Evolutionary conservation across 2,329 filamentous ascomycete genomes (phyloP).

Genomic region (Colletotrichum lentis): DNA sequence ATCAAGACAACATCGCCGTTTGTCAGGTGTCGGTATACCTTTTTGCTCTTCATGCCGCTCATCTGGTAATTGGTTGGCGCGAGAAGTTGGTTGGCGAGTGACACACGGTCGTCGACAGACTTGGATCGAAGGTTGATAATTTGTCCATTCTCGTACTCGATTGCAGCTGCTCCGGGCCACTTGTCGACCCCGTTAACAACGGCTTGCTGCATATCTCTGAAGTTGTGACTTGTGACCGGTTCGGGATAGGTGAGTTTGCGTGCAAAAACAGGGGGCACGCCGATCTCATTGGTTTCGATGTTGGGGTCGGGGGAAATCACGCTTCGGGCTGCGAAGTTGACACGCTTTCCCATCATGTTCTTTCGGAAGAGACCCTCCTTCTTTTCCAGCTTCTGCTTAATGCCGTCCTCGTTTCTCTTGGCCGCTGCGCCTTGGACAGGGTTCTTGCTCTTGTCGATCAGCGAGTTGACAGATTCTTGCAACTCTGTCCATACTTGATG

Average conservation of each 20-base stretch:
- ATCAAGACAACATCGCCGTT: slow-evolving; percentile 98
- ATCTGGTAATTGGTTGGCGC: slow-evolving; percentile 80
- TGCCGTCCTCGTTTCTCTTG: slow-evolving; percentile 85
- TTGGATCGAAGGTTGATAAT: slow-evolving; percentile 89
- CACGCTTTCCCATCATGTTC: slow-evolving; percentile 99
- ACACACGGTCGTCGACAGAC: slow-evolving; percentile 84
- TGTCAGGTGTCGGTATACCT: slow-evolving; percentile 93
- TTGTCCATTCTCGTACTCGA: slow-evolving; percentile 95
- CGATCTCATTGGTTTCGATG: slow-evolving; percentile 98
- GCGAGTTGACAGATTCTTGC: slow-evolving; percentile 89
- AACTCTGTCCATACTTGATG: slow-evolving; percentile 83
- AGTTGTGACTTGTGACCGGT: slow-evolving; percentile 96
- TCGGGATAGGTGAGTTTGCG: slow-evolving; percentile 96
- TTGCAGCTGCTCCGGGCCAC: slow-evolving; percentile 92
- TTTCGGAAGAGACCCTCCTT: slow-evolving; percentile 98
- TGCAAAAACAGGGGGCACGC: slow-evolving; percentile 97
- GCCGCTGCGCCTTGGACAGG: slow-evolving; percentile 80
- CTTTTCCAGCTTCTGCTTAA: slow-evolving; percentile 98
- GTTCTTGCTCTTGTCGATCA: slow-evolving; percentile 90
- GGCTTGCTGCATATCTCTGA: slow-evolving; percentile 92
- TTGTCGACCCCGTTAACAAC: slow-evolving; percentile 94
- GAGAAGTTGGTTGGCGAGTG: slow-evolving; percentile 92
- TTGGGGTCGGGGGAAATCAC: slow-evolving; percentile 99
- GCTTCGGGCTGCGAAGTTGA: slow-evolving; percentile 96
- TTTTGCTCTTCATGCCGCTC: slow-evolving; percentile 86